phyloP scores from a whole-genome alignment of 495 filamentous ascomycete species.

The Polyplosphaeria fusca region DNA sequence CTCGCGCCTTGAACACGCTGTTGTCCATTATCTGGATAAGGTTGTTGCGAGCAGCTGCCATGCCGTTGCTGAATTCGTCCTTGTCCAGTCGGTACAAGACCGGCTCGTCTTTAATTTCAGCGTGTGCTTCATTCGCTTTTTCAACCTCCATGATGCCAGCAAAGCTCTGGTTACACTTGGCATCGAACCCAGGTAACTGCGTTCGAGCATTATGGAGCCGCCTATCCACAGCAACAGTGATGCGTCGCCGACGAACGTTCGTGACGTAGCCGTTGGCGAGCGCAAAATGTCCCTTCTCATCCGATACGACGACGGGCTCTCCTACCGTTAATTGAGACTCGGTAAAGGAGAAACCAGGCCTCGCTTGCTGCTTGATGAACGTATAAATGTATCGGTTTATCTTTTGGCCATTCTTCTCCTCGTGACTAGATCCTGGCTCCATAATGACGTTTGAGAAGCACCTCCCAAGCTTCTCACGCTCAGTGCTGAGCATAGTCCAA shows the following conservation, averaged over 20 bases:
- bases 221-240: conserved; percentile 85
- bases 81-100: conserved; percentile 85
- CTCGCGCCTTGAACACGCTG: conserved; percentile 64
- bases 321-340: conserved; percentile 88
- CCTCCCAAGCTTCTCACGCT: conserved; percentile 81
- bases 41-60: conserved; percentile 92
- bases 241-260: conserved; percentile 64
- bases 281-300: conserved; percentile 91
- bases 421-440: conserved; percentile 67
- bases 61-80: conserved; percentile 96
- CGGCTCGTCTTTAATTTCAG: conserved; percentile 51
- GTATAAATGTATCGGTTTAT: conserved; percentile 89
- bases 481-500: conserved; percentile 89
- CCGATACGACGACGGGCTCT: conserved; percentile 94
- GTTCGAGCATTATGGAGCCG: conserved; percentile 80
- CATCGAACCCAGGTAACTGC: conserved; percentile 70
- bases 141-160: conserved; percentile 88
- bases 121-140: conserved; percentile 45
- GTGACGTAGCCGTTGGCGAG: conserved; percentile 88
- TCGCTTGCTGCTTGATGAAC: conserved; percentile 63
- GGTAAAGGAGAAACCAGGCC: conserved; percentile 68
- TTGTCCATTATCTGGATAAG: conserved; percentile 87
- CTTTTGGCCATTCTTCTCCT: conserved; percentile 64
- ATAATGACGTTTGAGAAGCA: conserved; percentile 74
- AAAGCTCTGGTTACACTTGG: conserved; percentile 75